Percentiles rank a stretch among this genome's conserved stretches.
Evolutionary conservation across 2,329 filamentous ascomycete genomes (phyloP).

Genomic region (Hypoxylon sp.): DNA sequence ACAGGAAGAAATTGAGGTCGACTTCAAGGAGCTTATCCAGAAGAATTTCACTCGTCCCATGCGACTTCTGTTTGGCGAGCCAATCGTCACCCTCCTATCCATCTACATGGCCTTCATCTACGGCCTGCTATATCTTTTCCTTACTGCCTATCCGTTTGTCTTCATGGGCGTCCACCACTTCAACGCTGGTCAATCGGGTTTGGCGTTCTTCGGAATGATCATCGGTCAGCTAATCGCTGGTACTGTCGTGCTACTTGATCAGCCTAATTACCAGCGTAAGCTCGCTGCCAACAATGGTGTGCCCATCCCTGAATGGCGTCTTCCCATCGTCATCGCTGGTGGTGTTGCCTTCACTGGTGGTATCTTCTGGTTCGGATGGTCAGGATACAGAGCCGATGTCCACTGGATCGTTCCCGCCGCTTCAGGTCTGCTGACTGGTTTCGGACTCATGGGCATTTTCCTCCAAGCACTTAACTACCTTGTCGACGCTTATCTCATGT

Average conservation of each 20-base stretch:
- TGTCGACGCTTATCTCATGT: conserved; percentile 79
- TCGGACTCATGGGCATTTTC: conserved; percentile 86
- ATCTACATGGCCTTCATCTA: conserved; percentile 84
- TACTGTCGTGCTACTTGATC: conserved; percentile 70
- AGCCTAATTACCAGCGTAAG: conserved; percentile 77
- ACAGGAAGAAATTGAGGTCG: conserved; percentile 78
- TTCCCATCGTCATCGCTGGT: conserved; percentile 72
- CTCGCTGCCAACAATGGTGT: conserved; percentile 75
- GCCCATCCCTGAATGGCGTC: conserved; percentile 75
- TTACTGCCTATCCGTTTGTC: conserved; percentile 86
- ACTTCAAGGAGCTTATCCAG: conserved; percentile 71
- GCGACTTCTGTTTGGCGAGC: conserved; percentile 75
- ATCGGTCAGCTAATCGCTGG: conserved; percentile 78
- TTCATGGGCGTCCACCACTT: conserved; percentile 81
- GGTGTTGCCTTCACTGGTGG: conserved; percentile 72
- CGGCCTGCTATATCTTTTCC: conserved; percentile 80
- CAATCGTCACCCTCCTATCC: conserved; percentile 76
- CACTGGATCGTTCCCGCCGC: conserved; percentile 75
- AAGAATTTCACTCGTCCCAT: conserved; percentile 78
- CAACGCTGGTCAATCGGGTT: conserved; percentile 75
- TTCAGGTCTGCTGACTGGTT: conserved; percentile 75
- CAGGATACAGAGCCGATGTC: conserved; percentile 68
- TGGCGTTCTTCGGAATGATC: conserved; percentile 90
- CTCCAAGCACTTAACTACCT: conserved; percentile 85
- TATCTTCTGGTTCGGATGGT: conserved; percentile 85